A percentile compares a stretch with the other conserved stretches of the same genome.
Evolutionary conservation across 1,139 yeast species (phyloP).

Genomic region (Arxiozyma heterogenica): DNA sequence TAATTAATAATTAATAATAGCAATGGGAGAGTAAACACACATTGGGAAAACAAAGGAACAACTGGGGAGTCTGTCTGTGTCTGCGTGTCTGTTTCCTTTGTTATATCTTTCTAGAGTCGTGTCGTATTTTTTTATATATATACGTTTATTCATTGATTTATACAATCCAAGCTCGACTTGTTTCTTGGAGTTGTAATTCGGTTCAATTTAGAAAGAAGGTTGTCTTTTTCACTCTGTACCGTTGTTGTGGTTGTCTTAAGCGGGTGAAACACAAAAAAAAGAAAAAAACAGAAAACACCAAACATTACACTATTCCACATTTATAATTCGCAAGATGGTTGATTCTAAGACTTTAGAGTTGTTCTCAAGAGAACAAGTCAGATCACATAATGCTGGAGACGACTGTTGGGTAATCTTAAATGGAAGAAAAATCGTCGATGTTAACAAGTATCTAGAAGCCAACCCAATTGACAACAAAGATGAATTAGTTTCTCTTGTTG

Average conservation of each 20-base stretch:
- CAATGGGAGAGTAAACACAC: neutral
- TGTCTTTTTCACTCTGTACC: too few relatives aligned
- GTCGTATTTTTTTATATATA: too few relatives aligned
- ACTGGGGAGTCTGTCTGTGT: neutral
- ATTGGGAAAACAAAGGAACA: neutral
- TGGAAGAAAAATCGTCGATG: conserved; percentile 74
- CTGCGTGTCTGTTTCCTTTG: neutral
- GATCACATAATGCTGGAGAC: conserved; percentile 39
- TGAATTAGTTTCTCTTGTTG: conserved; percentile 57
- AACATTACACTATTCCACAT: neutral
- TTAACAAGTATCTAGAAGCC: conserved; percentile 65
- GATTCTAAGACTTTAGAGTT: conserved; percentile 35
- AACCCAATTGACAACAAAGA: conserved; percentile 85
- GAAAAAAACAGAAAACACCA: too few relatives aligned
- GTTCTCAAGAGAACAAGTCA: conserved; percentile 38
- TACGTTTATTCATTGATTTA: too few relatives aligned
- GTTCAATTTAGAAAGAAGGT: too few relatives aligned
- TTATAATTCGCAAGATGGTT: neutral
- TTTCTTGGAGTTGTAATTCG: too few relatives aligned
- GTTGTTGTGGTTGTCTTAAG: too few relatives aligned
- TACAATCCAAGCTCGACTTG: too few relatives aligned
- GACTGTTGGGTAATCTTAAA: conserved; percentile 75
- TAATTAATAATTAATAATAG: neutral
- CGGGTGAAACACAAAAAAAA: too few relatives aligned
- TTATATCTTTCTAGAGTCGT: too few relatives aligned